These are phyloP conservation scores for Chaetomium cochliodes DNA, from an alignment of 495 filamentous ascomycete genomes.

Conservation along the genomic window DNA sequence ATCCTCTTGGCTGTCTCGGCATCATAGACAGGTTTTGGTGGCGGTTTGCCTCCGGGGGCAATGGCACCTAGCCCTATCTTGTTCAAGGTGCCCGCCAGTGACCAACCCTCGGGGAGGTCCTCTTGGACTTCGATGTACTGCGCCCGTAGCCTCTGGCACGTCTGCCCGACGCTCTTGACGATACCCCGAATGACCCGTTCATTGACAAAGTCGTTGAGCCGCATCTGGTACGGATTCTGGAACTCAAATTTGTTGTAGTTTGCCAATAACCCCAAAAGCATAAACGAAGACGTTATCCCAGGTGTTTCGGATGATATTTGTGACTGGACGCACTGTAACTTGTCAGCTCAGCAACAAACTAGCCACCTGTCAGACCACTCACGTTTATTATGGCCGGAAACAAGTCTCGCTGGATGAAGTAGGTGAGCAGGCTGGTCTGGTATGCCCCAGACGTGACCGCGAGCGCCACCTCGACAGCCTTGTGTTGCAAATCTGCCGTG, in stretches of 20 bases:
- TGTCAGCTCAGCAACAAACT: background rate
- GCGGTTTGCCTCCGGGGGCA: constrained; percentile 63
- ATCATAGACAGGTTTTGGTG: constrained; percentile 55
- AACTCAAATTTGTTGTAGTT: constrained; percentile 99
- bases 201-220: constrained; percentile 97
- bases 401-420: constrained; percentile 91
- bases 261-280: constrained; percentile 81
- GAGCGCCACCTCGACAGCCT: constrained; percentile 77
- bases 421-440: constrained; percentile 87
- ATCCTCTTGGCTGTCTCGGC: constrained; percentile 74
- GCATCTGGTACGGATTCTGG: constrained; percentile 92
- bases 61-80: constrained; percentile 83
- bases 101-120: constrained; percentile 90
- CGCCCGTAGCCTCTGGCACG: constrained; percentile 63
- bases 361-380: background rate
- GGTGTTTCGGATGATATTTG: constrained; percentile 70
- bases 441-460: constrained; percentile 89
- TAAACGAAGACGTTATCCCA: constrained; percentile 70
- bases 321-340: constrained; percentile 60
- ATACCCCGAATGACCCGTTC: constrained; percentile 82
- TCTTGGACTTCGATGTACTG: constrained; percentile 89
- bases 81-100: constrained; percentile 69
- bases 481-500: constrained; percentile 62
- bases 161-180: constrained; percentile 66
- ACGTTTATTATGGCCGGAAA: constrained; percentile 97